Evolutionary conservation across 306 rosid species (phyloP), one percentile per base, ranked within the genome.

Genomic region (Vachellia collinsii): DNA sequence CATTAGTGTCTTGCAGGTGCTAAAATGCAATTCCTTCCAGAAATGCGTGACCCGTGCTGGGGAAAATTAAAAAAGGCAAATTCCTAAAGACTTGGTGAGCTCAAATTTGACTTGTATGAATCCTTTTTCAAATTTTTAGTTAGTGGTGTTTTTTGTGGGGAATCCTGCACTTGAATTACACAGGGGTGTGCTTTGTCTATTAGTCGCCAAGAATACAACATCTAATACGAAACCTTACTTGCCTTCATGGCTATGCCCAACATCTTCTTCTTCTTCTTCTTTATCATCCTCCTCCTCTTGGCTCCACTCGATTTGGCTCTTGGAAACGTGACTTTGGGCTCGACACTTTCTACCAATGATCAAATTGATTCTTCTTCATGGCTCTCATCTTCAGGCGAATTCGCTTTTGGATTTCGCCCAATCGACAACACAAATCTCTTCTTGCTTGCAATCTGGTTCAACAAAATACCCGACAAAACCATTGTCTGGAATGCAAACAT

Each of bases 321-420:
- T 8, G 85, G 37, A 61, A 75, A 59, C 20, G 14, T 86, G 11
- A 14, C 47, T 70, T 0, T 5, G 7, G 20, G 22, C 37, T n/a
- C 86, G 0, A 43, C 58, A 56, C 80, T 88, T 25, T 64, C 84
- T 70, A 76, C 87, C 34, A 39, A 64, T 8, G 71, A 23, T 23
- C n/a, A 4, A 25, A 79, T 59, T 8, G 76, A 73, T 6, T 3
- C 70, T 6, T 3, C 70, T 16, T 14, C 59, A 63, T 85, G 89
- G 88, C 67, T 37, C 58, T 80, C 89, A 41, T 66, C 83, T 19
- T 75, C 87, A 0, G 56, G 85, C 0, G 92, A 91, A 2, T 89
- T 91, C n/a, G 89, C 94, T 3, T 88, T 89, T 1, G 91, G 94
- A 11, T 91, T 91, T 81, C 85, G 38, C 3, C 77, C 51, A 54